phyloP scores from a whole-genome alignment of 106 monocot genomes.

The Dactylorhiza incarnata region DNA sequence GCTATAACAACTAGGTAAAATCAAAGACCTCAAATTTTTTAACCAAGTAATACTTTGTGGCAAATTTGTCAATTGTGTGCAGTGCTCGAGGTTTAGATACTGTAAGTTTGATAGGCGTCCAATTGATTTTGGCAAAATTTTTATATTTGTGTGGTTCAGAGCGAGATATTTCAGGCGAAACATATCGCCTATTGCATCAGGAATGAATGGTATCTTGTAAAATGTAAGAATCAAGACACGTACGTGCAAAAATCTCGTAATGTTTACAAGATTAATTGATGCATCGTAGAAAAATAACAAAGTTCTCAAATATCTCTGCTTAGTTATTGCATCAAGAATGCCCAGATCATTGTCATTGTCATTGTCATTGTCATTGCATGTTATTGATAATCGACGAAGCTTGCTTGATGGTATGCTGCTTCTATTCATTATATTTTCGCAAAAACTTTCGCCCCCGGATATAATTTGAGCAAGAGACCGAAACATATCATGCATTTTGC shows the following conservation, averaged over 20 bases:
- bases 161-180: background rate
- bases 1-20: too few species aligned
- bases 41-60: too few species aligned
- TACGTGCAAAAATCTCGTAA: background rate
- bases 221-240: background rate
- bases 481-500: too few species aligned
- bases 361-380: too few species aligned
- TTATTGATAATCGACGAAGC: background rate
- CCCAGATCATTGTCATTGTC: too few species aligned
- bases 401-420: background rate
- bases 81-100: too few species aligned
- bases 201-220: background rate
- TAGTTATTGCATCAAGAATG: too few species aligned
- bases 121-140: conserved; percentile 1
- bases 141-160: background rate
- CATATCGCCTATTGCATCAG: conserved; percentile 7
- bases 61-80: too few species aligned
- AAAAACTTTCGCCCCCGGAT: too few species aligned
- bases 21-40: too few species aligned
- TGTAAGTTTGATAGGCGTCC: too few species aligned
- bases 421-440: background rate
- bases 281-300: background rate
- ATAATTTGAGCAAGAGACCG: too few species aligned
- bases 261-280: background rate
- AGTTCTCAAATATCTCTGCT: conserved; percentile 6